Evolutionary conservation across 768 basidiomycete species (phyloP), one percentile per base, ranked within the genome.

Genomic region (Naganishia vishniacii): DNA sequence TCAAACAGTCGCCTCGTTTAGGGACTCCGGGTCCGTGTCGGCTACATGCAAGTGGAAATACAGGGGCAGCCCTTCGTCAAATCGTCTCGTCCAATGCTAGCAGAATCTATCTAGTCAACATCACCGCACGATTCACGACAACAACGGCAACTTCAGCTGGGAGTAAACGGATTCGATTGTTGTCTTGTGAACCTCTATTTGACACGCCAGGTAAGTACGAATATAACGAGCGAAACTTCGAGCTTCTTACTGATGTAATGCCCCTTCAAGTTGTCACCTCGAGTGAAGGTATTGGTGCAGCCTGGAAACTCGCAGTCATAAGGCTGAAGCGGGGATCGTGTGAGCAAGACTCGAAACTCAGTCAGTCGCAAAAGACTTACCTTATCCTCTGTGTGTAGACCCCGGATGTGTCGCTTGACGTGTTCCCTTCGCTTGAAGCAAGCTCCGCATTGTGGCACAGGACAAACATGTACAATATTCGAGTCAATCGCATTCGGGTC

Each of bases 391-490:
- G 65, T 62, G 28, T 67, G 65, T 32, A 67, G 18, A 1, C 65
- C 65, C 31, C 65, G 47, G 20, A 67, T 53, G 26, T 67, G 65
- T 31, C 65, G 45, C 42, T 67, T 67, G 25, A 67, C 65, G 28
- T 67, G 65, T 46, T 67, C 65, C 23, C 53, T 25, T 37, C 65
- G 49, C 34, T 47, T 59, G 37, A 67, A 67, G 29, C 65, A 67
- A 23, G 65, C 60, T 23, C 65, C 61, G 34, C 65, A 67, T 2
- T 28, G 13, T 16, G 65, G 65, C 18, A 67, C 58, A 11, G 65
- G 65, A 42, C 65, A 67, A n/a, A 67, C 56, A 34, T 67, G 65
- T 1, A 67, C 65, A n/a, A 63, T n/a, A 18, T 48, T 67, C 11
- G 65, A 56, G 16, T 58, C 23, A 20, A 58, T 40, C 28, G n/a